Percentiles rank a stretch among this genome's conserved stretches.
Conservation (phyloP, 192 early-diverging fungal genomes). For the Phlyctochytrium planicorne region DNA sequence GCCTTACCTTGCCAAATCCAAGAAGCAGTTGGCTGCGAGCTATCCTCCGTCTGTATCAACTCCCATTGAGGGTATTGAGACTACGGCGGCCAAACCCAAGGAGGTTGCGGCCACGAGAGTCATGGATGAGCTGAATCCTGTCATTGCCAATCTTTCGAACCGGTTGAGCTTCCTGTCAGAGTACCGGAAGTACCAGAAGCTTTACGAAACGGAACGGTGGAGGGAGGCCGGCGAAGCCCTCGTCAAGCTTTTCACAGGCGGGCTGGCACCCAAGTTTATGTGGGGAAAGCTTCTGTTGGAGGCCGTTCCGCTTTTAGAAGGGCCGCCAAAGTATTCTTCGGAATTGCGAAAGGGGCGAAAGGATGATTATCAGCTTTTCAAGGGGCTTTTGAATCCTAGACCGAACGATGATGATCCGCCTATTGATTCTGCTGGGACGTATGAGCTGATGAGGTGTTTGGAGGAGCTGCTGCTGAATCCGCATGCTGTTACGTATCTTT, state of each 20-base stretch:
- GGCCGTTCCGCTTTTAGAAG: slow-evolving; percentile 5
- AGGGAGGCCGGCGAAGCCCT: not conserved
- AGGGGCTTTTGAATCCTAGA: not conserved
- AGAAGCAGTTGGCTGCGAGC: not conserved
- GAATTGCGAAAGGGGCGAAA: not conserved
- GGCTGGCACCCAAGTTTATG: slow-evolving; percentile 8
- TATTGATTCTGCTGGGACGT: slow-evolving; percentile 5
- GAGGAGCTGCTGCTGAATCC: slow-evolving; percentile 4
- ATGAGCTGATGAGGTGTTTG: slow-evolving; percentile 20
- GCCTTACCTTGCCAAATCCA: not conserved
- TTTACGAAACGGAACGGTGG: not conserved
- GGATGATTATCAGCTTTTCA: not conserved
- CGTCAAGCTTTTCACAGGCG: not conserved
- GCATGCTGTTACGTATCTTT: not conserved
- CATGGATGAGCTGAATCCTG: not conserved
- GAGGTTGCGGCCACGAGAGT: not conserved
- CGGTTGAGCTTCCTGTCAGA: not conserved
- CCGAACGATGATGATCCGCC: not conserved
- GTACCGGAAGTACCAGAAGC: not conserved
- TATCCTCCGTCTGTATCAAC: not conserved
- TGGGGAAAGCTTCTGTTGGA: slow-evolving; percentile 10
- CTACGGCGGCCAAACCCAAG: not conserved
- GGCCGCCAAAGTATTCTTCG: not conserved
- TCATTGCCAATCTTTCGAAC: not conserved
- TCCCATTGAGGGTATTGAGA: not conserved